phyloP scores from a whole-genome alignment of 345 rosid genomes.

The Psidium guajava region DNA sequence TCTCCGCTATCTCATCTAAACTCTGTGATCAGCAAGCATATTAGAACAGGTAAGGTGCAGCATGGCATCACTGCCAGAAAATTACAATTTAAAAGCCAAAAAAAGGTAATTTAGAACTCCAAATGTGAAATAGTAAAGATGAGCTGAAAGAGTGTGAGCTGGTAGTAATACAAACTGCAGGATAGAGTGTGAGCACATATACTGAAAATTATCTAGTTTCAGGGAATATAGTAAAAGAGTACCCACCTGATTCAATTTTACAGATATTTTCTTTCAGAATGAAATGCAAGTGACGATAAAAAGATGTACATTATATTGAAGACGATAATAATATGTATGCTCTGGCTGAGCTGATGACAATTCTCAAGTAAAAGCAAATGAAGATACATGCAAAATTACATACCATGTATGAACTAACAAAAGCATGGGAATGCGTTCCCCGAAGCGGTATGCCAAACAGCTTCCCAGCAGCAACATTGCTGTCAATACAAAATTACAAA shows the following conservation, averaged over 20 bases:
- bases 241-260: not conserved
- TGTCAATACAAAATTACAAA: conserved; percentile 12
- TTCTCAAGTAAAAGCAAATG: not conserved
- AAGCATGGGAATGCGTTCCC: conserved; percentile 98
- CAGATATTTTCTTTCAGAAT: not conserved
- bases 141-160: not conserved
- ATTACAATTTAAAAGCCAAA: not conserved
- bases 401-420: conserved; percentile 97
- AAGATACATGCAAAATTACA: conserved; percentile 2
- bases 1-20: conserved; percentile 75
- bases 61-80: not conserved
- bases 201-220: not conserved
- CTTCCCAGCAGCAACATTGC: conserved; percentile 92
- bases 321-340: not conserved
- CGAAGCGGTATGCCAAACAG: conserved; percentile 92
- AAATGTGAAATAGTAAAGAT: not conserved
- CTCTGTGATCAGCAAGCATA: conserved; percentile 37
- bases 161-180: not conserved
- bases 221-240: not conserved
- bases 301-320: not conserved
- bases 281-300: not conserved
- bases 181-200: not conserved
- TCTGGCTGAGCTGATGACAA: not conserved
- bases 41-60: not conserved
- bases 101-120: not conserved